These are phyloP conservation scores for Talaromyces proteolyticus DNA, from an alignment of 495 filamentous ascomycete species.

Conservation along the genomic window DNA sequence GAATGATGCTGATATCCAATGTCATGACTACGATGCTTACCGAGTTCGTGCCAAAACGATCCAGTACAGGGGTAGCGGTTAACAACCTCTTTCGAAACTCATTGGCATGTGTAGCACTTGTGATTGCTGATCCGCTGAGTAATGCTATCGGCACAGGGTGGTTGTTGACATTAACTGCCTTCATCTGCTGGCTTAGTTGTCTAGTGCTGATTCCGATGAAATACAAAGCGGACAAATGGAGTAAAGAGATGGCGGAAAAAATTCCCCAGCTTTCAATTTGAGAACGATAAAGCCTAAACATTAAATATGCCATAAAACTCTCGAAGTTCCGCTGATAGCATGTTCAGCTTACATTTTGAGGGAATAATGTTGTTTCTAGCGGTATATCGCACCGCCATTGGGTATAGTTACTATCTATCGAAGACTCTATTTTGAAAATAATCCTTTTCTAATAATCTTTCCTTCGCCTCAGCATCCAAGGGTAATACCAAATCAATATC, in stretches of 20 bases:
- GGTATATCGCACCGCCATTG: too few species aligned
- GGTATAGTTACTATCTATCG: too few species aligned
- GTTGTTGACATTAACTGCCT: conserved; percentile 58
- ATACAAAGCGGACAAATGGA: conserved; percentile 1
- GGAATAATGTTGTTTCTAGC: too few species aligned
- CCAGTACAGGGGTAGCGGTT: conserved; percentile 61
- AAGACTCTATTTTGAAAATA: too few species aligned
- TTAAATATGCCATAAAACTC: too few species aligned
- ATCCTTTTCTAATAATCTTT: too few species aligned
- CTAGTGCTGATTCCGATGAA: conserved; percentile 17
- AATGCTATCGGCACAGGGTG: conserved; percentile 63
- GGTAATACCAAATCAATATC: too few species aligned
- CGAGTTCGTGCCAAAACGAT: conserved; percentile 64
- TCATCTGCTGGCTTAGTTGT: conserved; percentile 43
- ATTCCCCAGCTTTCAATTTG: neutral
- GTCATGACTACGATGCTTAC: conserved; percentile 58
- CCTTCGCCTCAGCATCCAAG: too few species aligned
- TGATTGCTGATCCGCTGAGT: conserved; percentile 59
- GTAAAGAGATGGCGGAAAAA: conserved; percentile 2
- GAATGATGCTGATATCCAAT: conserved; percentile 63
- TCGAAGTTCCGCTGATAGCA: too few species aligned
- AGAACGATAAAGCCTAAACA: too few species aligned
- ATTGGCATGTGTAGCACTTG: conserved; percentile 53
- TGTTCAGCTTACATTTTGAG: too few species aligned
- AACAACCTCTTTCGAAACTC: conserved; percentile 71